These are phyloP conservation scores for Ogataea dorogensis DNA, from an alignment of 805 yeast genomes.

Conservation along the genomic window DNA sequence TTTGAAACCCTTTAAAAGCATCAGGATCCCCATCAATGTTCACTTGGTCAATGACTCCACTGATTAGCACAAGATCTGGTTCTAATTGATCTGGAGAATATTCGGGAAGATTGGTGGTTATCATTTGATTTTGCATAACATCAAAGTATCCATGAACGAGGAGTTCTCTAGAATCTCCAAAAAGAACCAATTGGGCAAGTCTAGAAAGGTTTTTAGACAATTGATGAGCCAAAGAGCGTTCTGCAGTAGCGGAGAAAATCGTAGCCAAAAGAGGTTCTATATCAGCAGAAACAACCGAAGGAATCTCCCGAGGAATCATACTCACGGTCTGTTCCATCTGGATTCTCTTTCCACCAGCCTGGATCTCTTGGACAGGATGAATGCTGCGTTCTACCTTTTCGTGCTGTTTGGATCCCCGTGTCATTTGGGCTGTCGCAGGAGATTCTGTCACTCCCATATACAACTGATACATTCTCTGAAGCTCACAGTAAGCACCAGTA, in stretches of 20 bases:
- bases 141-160: conserved; percentile 53
- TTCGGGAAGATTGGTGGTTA: conserved; percentile 13
- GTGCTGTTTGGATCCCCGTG: conserved; percentile 49
- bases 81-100: conserved; percentile 45
- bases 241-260: too few species aligned
- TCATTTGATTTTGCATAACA: conserved; percentile 16
- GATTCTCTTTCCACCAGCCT: conserved; percentile 4
- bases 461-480: conserved; percentile 50
- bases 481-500: conserved; percentile 68
- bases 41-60: conserved; percentile 64
- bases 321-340: conserved; percentile 11
- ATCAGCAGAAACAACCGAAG: not conserved
- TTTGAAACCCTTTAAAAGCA: conserved; percentile 22
- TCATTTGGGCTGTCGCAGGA: conserved; percentile 39
- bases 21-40: conserved; percentile 18
- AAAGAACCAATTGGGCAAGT: conserved; percentile 39
- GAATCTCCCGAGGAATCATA: too few species aligned
- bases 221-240: conserved; percentile 23
- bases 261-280: not conserved
- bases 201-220: conserved; percentile 46
- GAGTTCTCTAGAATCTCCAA: conserved; percentile 62
- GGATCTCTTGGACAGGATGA: conserved; percentile 37
- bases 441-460: conserved; percentile 39
- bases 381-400: conserved; percentile 42
- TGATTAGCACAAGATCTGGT: conserved; percentile 43